Conservation (phyloP, 805 yeast species). For the Cyberlindnera misumaiensis region DNA sequence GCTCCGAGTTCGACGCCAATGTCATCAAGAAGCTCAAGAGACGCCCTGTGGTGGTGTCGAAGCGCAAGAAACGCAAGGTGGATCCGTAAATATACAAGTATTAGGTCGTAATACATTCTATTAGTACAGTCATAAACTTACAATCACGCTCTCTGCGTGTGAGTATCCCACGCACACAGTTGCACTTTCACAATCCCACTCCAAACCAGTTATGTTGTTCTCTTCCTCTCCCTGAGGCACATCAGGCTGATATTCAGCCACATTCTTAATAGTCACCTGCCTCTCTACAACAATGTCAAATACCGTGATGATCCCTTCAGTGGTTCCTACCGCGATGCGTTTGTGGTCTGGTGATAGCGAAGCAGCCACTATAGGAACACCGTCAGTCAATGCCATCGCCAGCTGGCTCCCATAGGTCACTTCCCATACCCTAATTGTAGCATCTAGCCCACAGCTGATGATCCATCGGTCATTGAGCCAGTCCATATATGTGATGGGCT, state of each 20-base stretch:
- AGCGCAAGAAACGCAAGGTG: conserved; percentile 26
- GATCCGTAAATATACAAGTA: conserved; percentile 1
- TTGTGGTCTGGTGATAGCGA: conserved; percentile 42
- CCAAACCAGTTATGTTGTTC: conserved; percentile 26
- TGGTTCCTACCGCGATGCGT: conserved; percentile 57
- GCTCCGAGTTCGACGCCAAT: conserved; percentile 61
- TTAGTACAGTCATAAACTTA: not conserved
- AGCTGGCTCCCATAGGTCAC: conserved; percentile 35
- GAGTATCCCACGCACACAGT: conserved; percentile 28
- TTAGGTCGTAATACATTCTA: not conserved
- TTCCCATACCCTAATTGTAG: conserved; percentile 65
- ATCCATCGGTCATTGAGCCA: conserved; percentile 45
- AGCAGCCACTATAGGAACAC: conserved; percentile 50
- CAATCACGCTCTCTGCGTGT: conserved; percentile 19
- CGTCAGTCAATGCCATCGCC: conserved; percentile 34
- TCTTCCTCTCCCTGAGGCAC: conserved; percentile 8
- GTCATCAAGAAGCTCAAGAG: conserved; percentile 51
- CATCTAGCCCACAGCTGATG: conserved; percentile 62
- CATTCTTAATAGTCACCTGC: conserved; percentile 9
- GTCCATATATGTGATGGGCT: conserved; percentile 46
- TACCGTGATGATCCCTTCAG: conserved; percentile 50
- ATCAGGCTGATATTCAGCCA: conserved; percentile 22
- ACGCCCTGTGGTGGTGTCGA: conserved; percentile 48
- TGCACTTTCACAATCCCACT: conserved; percentile 28
- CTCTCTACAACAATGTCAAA: conserved; percentile 35